Conservation (phyloP, 768 basidiomycete species). For the Hericium alpestre region DNA sequence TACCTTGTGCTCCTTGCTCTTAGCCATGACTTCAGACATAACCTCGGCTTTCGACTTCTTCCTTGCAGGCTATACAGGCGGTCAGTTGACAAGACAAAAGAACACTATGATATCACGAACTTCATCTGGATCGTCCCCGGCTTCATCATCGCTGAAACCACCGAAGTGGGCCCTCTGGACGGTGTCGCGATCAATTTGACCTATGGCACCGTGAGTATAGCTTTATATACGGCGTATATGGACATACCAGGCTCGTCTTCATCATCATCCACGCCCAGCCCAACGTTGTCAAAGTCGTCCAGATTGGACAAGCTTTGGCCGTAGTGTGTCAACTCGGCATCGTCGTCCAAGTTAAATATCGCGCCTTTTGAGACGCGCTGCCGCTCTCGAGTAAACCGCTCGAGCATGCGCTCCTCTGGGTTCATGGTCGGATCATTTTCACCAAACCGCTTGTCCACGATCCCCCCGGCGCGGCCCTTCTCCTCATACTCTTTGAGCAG, state of each 20-base stretch:
- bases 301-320: conserved; percentile 78
- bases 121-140: conserved; percentile 40
- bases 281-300: conserved; percentile 73
- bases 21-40: conserved; percentile 96
- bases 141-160: conserved; percentile 69
- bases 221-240: background rate
- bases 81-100: too few species aligned
- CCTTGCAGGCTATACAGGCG: conserved; percentile 39
- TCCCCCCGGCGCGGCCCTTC: conserved; percentile 73
- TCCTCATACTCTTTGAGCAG: conserved; percentile 82
- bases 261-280: conserved; percentile 46
- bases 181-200: conserved; percentile 55
- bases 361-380: conserved; percentile 67
- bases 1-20: conserved; percentile 94
- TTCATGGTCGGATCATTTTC: conserved; percentile 88
- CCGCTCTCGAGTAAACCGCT: conserved; percentile 87
- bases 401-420: conserved; percentile 94
- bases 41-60: conserved; percentile 94
- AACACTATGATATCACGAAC: conserved; percentile 6
- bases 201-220: conserved; percentile 22
- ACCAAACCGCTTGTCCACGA: conserved; percentile 91
- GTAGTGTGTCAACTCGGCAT: conserved; percentile 85
- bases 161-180: conserved; percentile 74
- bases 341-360: conserved; percentile 85
- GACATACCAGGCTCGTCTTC: conserved; percentile 33